Evolutionary conservation across 139 green algal species (phyloP), one percentile per base, ranked within the genome.

Genomic region (Chlorella sp.): DNA sequence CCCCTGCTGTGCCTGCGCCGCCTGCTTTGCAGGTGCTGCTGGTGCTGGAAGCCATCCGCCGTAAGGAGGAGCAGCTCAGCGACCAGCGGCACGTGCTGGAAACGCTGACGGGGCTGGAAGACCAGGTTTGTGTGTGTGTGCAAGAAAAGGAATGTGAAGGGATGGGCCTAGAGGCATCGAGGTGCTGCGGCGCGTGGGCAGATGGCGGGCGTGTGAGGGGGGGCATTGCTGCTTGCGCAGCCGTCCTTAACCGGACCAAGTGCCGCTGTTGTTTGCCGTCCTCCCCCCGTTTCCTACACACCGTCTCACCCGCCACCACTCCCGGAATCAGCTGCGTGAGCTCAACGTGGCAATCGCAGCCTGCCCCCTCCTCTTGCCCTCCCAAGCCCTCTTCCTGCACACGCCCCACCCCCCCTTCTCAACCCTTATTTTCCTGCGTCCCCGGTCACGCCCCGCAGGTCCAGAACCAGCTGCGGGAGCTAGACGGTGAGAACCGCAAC

Each of bases 11-110:
- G 1, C 39, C 3, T 57, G 5, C n/a, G 76, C 11, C 3, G 15
- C 34, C 24, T 30, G 21, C 18, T n/a, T 26, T n/a, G 75, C 86
- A 89, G 86, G 86, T 89, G 30, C 37, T 81, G 78, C 30, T 92
- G 69, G 92, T 86, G 28, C 86, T 95, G 42, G 61, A 88, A 14
- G 90, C 92, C 16, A 89, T 95, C 75, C 85, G 92, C n/a, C 69
- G n/a, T 75, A 94, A 94, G 81, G 92, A 94, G 26, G 89, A 94
- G 84, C 91, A 93, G 81, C 39, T 95, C 14, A 75, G n/a, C 40
- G 76, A 66, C 57, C 76, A 94, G 82, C 83, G 86, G 32, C 40
- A 85, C 60, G 91, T 89, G 64, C 76, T 89, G 68, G 53, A 75
- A 21, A 91, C 81, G 57, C 76, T 94, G 14, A 86, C 81, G 32